These are phyloP conservation scores for Dillenia suffruticosa DNA, from an alignment of 164 flowering plant genomes.

Conservation along the genomic window DNA sequence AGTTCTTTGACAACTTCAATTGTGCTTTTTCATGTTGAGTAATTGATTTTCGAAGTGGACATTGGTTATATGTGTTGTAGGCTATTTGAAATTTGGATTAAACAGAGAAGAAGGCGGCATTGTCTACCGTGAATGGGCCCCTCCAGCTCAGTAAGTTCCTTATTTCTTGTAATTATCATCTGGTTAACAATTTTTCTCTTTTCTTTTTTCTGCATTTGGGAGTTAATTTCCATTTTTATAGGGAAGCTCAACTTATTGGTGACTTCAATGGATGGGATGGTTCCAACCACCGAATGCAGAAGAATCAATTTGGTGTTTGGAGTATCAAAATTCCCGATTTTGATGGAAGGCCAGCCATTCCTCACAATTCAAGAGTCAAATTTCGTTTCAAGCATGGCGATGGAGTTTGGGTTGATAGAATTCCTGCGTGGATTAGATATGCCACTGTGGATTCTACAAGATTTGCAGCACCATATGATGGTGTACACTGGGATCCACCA, in stretches of 20 bases:
- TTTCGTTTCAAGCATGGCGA: slow-evolving; percentile 75
- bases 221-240: slow-evolving; percentile 16
- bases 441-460: slow-evolving; percentile 75
- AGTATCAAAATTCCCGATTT: slow-evolving; percentile 67
- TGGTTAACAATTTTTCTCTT: neutral
- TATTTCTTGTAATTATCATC: neutral
- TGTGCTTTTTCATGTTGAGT: neutral
- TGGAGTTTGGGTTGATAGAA: slow-evolving; percentile 90
- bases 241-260: slow-evolving; percentile 94
- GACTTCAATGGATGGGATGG: slow-evolving; percentile 99
- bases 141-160: slow-evolving; percentile 83
- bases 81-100: slow-evolving; percentile 86
- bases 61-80: slow-evolving; percentile 24
- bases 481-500: slow-evolving; percentile 92
- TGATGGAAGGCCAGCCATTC: slow-evolving; percentile 66
- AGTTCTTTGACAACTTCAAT: too few species aligned
- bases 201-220: slow-evolving; percentile 2
- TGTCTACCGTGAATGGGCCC: slow-evolving; percentile 97
- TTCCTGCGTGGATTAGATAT: slow-evolving; percentile 96
- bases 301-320: slow-evolving; percentile 91
- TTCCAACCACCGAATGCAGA: slow-evolving; percentile 75
- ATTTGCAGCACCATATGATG: slow-evolving; percentile 96
- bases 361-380: slow-evolving; percentile 84
- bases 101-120: slow-evolving; percentile 75
- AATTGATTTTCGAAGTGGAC: neutral